These are phyloP conservation scores for Apiospora koreana DNA, from an alignment of 2,329 filamentous ascomycete species.

Conservation along the genomic window DNA sequence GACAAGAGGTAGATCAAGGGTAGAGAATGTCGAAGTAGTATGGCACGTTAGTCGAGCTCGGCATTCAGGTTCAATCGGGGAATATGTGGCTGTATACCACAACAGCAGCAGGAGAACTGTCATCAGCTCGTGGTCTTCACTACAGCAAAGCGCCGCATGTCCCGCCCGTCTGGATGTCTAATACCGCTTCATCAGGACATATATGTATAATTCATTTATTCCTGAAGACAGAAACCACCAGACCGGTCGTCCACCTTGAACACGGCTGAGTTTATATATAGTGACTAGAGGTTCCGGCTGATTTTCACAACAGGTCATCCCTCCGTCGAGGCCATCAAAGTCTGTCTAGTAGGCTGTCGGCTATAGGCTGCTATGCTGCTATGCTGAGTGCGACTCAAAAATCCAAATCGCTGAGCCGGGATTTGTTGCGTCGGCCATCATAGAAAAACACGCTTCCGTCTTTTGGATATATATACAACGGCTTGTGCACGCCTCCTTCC, in stretches of 20 bases:
- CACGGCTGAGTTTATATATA: not conserved
- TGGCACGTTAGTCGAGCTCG: not conserved
- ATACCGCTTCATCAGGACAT: not conserved
- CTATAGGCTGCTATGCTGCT: not conserved
- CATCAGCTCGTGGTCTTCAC: not conserved
- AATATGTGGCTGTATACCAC: not conserved
- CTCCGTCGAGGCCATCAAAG: not conserved
- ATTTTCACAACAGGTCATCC: not conserved
- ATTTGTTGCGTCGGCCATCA: not conserved
- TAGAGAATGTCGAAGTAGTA: not conserved
- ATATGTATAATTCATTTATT: not conserved
- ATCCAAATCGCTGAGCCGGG: not conserved
- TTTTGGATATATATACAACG: not conserved
- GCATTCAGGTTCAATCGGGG: not conserved
- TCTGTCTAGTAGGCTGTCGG: not conserved
- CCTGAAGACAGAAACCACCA: not conserved
- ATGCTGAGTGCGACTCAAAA: not conserved
- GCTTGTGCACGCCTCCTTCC: not conserved
- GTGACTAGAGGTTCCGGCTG: not conserved
- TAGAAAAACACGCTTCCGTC: not conserved
- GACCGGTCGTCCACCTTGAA: not conserved
- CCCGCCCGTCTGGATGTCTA: not conserved
- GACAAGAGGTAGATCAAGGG: not conserved
- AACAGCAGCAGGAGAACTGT: not conserved
- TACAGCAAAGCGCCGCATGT: not conserved